phyloP scores from a whole-genome alignment of 306 rosid species.

The Mucuna pruriens region DNA sequence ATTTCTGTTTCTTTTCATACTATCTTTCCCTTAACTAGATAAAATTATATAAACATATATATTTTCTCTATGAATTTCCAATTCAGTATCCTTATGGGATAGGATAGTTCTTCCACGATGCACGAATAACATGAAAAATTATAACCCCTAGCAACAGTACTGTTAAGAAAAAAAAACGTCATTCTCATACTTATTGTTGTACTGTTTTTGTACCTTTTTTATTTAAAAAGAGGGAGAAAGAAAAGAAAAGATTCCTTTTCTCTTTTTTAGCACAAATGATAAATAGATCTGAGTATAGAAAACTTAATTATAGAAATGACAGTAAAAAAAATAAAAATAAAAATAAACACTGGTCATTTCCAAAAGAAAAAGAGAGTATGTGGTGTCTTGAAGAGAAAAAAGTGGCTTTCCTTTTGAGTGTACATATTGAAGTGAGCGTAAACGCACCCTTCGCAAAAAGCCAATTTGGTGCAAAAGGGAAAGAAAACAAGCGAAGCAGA shows the following conservation, averaged over 20 bases:
- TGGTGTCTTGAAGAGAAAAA: background rate
- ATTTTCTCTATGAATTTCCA: background rate
- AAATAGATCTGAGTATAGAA: background rate
- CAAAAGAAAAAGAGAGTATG: background rate
- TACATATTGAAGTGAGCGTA: background rate
- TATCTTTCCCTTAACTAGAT: background rate
- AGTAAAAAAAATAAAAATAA: no score
- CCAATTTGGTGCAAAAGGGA: conserved; percentile 19
- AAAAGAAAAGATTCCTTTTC: background rate
- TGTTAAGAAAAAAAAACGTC: background rate
- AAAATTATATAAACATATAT: background rate
- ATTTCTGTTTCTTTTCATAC: no score
- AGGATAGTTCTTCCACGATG: background rate
- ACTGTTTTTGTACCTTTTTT: background rate
- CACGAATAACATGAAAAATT: background rate
- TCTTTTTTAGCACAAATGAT: background rate
- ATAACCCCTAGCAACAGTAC: background rate
- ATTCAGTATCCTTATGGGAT: background rate
- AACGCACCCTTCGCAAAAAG: conserved; percentile 1
- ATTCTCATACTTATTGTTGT: background rate
- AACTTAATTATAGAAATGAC: background rate
- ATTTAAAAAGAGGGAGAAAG: background rate
- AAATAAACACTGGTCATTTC: background rate
- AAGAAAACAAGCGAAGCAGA: conserved; percentile 12
- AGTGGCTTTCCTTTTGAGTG: background rate